phyloP scores from a whole-genome alignment of 768 basidiomycete species.

The Russula emetica region DNA sequence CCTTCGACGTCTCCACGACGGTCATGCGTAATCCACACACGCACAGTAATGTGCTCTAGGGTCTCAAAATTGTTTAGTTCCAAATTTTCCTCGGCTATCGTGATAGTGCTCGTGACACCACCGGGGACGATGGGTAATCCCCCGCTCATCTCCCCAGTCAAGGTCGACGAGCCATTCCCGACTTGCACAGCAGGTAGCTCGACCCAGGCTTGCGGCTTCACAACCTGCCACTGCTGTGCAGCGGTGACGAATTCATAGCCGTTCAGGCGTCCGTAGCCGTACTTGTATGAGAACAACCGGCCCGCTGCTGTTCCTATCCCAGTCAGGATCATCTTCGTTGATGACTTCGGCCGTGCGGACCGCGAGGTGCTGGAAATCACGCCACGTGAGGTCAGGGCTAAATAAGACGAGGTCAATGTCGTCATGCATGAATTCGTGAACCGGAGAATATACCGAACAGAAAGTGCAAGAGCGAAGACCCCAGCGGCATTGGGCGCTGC shows the following conservation, averaged over 20 bases:
- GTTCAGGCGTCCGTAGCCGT: conserved; percentile 88
- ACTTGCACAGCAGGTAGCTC: conserved; percentile 68
- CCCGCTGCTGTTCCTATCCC: conserved; percentile 83
- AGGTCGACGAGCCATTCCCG: conserved; percentile 54
- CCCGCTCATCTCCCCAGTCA: conserved; percentile 50
- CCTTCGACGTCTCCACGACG: conserved; percentile 91
- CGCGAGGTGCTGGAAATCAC: conserved; percentile 89
- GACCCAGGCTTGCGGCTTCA: conserved; percentile 94
- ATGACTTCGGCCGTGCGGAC: conserved; percentile 71
- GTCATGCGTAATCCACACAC: conserved; percentile 89
- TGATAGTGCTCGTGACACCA: conserved; percentile 62
- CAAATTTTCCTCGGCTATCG: conserved; percentile 64
- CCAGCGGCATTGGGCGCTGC: conserved; percentile 96
- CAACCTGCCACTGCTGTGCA: conserved; percentile 76
- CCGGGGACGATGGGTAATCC: conserved; percentile 61
- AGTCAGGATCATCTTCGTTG: conserved; percentile 89
- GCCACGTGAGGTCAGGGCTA: conserved; percentile 94
- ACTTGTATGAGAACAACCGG: conserved; percentile 80
- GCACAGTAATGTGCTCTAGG: conserved; percentile 89
- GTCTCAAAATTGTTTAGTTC: conserved; percentile 72
- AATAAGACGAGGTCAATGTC: conserved; percentile 18
- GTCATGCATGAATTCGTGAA: neutral
- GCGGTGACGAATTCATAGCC: conserved; percentile 77
- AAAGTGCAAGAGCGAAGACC: conserved; percentile 84
- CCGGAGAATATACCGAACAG: conserved; percentile 60